These are phyloP conservation scores for Scleroderma citrinum DNA, from an alignment of 768 basidiomycete genomes.

Conservation along the genomic window DNA sequence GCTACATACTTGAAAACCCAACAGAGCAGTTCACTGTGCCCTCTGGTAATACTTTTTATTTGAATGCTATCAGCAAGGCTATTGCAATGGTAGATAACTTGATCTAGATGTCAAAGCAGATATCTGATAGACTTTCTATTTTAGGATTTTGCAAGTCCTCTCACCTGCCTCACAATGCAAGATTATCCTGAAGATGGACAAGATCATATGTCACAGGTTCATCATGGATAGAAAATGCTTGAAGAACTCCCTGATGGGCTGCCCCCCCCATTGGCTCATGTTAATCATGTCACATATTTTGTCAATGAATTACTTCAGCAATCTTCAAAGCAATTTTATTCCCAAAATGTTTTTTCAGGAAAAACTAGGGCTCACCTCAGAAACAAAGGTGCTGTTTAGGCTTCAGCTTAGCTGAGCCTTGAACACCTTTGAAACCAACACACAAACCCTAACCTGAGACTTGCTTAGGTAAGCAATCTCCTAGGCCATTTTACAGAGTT, in stretches of 20 bases:
- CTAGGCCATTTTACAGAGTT: too few species aligned
- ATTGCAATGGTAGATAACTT: too few species aligned
- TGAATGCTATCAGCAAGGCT: conserved; percentile 8
- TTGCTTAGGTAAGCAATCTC: too few species aligned
- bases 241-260: conserved; percentile 10
- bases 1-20: conserved; percentile 16
- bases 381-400: not conserved
- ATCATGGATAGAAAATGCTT: conserved; percentile 27
- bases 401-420: not conserved
- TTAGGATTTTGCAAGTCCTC: conserved; percentile 24
- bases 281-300: conserved; percentile 14
- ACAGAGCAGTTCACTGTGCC: conserved; percentile 13
- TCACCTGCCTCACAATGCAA: conserved; percentile 16
- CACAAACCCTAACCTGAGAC: too few species aligned
- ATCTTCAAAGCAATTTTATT: not conserved
- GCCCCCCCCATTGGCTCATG: conserved; percentile 19
- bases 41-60: conserved; percentile 23
- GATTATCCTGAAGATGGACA: conserved; percentile 20
- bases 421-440: too few species aligned
- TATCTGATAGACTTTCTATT: not conserved
- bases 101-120: too few species aligned
- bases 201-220: conserved; percentile 16
- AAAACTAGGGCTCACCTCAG: not conserved
- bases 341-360: not conserved
- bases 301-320: conserved; percentile 16